Conservation (phyloP, 1,284 basidiomycete species). For the Boletus hoseneyae region DNA sequence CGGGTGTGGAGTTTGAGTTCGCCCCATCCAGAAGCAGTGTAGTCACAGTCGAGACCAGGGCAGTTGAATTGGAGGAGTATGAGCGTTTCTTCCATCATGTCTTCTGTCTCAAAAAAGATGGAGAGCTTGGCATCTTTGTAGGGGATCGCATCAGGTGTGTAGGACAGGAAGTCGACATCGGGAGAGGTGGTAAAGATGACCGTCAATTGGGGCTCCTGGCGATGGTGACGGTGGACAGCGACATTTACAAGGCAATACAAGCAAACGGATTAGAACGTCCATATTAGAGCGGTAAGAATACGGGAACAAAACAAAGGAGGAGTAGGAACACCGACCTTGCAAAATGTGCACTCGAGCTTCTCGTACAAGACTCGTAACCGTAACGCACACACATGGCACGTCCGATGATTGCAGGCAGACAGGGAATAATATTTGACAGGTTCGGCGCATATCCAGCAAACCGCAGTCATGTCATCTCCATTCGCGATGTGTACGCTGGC, state of each 20-base stretch:
- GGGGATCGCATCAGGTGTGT: constrained; percentile 52
- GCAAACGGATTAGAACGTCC: neutral
- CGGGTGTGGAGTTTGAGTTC: constrained; percentile 82
- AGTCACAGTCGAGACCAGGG: constrained; percentile 77
- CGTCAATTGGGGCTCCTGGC: constrained; percentile 73
- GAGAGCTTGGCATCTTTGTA: constrained; percentile 76
- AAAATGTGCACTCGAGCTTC: constrained; percentile 91
- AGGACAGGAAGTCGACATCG: constrained; percentile 62
- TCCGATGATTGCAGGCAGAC: constrained; percentile 88
- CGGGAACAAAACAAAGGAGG: no score
- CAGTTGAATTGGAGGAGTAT: constrained; percentile 89
- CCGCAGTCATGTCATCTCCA: constrained; percentile 35
- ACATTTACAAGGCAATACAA: neutral
- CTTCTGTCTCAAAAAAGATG: constrained; percentile 86
- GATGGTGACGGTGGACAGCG: neutral
- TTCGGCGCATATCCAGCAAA: constrained; percentile 97
- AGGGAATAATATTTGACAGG: constrained; percentile 88
- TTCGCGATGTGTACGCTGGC: constrained; percentile 2
- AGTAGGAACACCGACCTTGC: constrained; percentile 64
- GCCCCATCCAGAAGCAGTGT: constrained; percentile 84
- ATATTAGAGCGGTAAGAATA: neutral
- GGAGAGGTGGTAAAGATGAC: constrained; percentile 81
- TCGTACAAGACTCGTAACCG: constrained; percentile 92
- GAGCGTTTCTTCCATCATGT: constrained; percentile 95
- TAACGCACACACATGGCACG: constrained; percentile 90